Conservation (phyloP, 257 asterid species). For the Verbascum thapsus region DNA sequence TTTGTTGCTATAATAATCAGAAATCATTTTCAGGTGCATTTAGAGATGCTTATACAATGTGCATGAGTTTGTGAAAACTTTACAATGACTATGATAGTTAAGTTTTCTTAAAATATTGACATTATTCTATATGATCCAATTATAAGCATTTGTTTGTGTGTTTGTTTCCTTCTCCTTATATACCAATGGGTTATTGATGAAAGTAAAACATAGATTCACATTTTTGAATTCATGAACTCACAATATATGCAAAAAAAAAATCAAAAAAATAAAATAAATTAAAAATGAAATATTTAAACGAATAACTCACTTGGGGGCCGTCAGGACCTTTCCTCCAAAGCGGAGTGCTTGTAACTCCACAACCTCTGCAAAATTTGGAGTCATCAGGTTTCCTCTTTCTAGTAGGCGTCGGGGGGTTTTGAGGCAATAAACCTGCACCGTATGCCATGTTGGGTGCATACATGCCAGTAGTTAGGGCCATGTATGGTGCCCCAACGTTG, state of each 20-base stretch:
- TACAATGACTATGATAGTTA: no score
- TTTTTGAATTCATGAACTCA: background rate
- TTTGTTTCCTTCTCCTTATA: no score
- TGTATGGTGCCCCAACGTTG: no score
- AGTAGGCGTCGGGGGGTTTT: background rate
- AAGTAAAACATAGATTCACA: background rate
- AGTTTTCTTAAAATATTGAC: no score
- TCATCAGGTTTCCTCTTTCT: background rate
- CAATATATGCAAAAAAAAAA: background rate
- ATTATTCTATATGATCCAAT: no score
- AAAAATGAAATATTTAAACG: background rate
- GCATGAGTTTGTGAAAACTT: no score
- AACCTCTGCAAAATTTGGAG: slow-evolving; percentile 12
- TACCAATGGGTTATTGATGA: no score
- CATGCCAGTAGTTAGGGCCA: no score
- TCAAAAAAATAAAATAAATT: background rate
- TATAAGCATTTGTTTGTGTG: no score
- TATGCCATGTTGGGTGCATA: background rate
- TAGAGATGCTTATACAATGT: background rate
- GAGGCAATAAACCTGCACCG: background rate
- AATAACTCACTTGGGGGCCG: slow-evolving; percentile 30
- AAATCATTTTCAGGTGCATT: no score
- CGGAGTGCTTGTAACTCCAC: slow-evolving; percentile 34
- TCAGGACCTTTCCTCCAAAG: slow-evolving; percentile 50
- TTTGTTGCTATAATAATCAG: background rate